Evolutionary conservation across 106 monocot genomes (phyloP).

Genomic region (Dioscorea dumetorum): DNA sequence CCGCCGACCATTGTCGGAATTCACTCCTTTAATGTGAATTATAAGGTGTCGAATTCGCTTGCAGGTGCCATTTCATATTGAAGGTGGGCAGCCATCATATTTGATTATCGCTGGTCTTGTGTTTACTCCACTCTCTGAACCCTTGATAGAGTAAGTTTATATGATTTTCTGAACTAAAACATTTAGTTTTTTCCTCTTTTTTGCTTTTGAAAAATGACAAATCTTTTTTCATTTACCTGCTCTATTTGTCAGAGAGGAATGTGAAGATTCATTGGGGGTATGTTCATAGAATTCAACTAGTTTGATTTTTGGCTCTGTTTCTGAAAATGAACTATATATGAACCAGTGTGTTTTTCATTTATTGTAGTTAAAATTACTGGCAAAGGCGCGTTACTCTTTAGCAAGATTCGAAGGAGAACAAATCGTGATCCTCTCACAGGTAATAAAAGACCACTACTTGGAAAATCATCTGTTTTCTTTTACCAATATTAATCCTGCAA

Average conservation of each 20-base stretch:
- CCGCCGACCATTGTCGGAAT: too few relatives aligned
- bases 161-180: not conserved
- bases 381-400: constrained; percentile 88
- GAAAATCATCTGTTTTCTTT: not conserved
- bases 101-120: constrained; percentile 95
- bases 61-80: constrained; percentile 89
- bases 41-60: not conserved
- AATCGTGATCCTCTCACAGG: constrained; percentile 94
- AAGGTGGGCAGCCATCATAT: constrained; percentile 89
- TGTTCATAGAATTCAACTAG: constrained; percentile 2
- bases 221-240: not conserved
- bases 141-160: constrained; percentile 79
- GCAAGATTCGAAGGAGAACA: constrained; percentile 86
- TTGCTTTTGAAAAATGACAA: not conserved
- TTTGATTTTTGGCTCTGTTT: not conserved
- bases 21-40: too few relatives aligned
- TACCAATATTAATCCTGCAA: not conserved
- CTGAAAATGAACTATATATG: not conserved
- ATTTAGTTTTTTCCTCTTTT: not conserved
- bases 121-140: constrained; percentile 94
- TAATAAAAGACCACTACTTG: constrained; percentile 1
- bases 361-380: constrained; percentile 73
- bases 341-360: constrained; percentile 3
- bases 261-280: constrained; percentile 89
- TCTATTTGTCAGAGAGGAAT: constrained; percentile 63